Percentiles rank a stretch among this genome's conserved stretches.
Evolutionary conservation across 257 asterid genomes (phyloP).

Genomic region (Penstemon newberryi): DNA sequence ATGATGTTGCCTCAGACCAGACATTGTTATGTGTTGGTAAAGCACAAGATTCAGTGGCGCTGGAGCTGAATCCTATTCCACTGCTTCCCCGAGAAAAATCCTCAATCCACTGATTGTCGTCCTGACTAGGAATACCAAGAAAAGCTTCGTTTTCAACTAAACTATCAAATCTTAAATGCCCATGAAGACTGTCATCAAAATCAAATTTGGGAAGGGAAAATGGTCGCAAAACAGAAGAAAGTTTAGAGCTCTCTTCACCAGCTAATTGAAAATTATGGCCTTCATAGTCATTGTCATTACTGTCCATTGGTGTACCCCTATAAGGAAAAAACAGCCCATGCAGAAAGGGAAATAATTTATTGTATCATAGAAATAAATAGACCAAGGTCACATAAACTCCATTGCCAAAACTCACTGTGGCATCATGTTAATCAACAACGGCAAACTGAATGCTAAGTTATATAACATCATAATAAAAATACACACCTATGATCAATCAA

Average conservation of each 20-base stretch:
- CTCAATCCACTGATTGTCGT: constrained; percentile 97
- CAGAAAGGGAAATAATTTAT: constrained; percentile 15
- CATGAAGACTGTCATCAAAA: constrained; percentile 82
- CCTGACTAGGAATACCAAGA: constrained; percentile 97
- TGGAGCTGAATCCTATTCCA: constrained; percentile 79
- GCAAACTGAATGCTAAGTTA: constrained; percentile 12
- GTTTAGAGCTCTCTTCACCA: constrained; percentile 89
- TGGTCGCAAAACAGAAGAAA: constrained; percentile 77
- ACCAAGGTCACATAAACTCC: constrained; percentile 7
- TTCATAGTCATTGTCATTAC: constrained; percentile 87
- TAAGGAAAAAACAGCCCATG: constrained; percentile 25
- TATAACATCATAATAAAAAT: not conserved
- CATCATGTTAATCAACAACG: constrained; percentile 16
- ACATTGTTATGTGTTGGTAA: constrained; percentile 92
- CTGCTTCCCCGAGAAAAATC: constrained; percentile 89
- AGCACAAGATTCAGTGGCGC: constrained; percentile 83
- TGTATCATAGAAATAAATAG: not conserved
- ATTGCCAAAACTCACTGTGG: constrained; percentile 16
- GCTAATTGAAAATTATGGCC: constrained; percentile 77
- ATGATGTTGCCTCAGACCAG: constrained; percentile 99
- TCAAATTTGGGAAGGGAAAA: constrained; percentile 95
- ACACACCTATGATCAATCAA: constrained; percentile 4
- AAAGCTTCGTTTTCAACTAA: constrained; percentile 98
- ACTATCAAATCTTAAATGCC: constrained; percentile 89
- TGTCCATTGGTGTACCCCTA: constrained; percentile 89